These are phyloP conservation scores for Zymoseptoria ardabiliae DNA, from an alignment of 2,329 filamentous ascomycete species.

Conservation along the genomic window DNA sequence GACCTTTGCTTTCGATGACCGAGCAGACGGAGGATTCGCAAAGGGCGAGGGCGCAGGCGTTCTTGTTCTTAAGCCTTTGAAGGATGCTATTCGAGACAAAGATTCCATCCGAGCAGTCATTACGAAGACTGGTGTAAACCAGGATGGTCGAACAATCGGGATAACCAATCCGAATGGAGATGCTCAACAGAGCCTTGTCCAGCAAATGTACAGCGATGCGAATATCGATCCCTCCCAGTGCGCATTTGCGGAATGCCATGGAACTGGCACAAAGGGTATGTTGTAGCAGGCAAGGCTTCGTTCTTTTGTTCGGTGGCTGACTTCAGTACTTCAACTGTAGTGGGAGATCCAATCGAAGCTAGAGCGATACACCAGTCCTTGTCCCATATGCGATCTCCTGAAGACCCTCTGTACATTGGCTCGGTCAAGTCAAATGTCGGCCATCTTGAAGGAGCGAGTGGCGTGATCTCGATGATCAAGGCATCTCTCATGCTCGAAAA, in stretches of 20 bases:
- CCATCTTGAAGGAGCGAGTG: slow-evolving; percentile 11
- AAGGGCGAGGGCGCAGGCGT: slow-evolving; percentile 3
- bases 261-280: slow-evolving; percentile 17
- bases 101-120: slow-evolving; percentile 29
- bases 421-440: slow-evolving; percentile 22
- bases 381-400: neutral
- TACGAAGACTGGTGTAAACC: slow-evolving; percentile 28
- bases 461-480: slow-evolving; percentile 15
- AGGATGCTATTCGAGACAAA: slow-evolving; percentile 3
- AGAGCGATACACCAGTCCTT: slow-evolving; percentile 1
- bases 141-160: slow-evolving; percentile 29
- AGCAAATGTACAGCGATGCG: slow-evolving; percentile 14
- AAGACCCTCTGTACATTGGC: slow-evolving; percentile 13
- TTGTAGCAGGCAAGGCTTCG: neutral
- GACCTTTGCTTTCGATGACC: slow-evolving; percentile 1
- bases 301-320: neutral
- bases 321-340: neutral
- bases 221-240: slow-evolving; percentile 24
- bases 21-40: neutral
- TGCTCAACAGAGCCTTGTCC: slow-evolving; percentile 1
- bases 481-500: slow-evolving; percentile 19
- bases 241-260: slow-evolving; percentile 19
- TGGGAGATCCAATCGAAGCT: slow-evolving; percentile 12
- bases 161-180: slow-evolving; percentile 9
- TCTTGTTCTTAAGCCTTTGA: slow-evolving; percentile 1